These are phyloP conservation scores for Komagataella mondaviorum DNA, from an alignment of 805 yeast genomes.

Conservation along the genomic window DNA sequence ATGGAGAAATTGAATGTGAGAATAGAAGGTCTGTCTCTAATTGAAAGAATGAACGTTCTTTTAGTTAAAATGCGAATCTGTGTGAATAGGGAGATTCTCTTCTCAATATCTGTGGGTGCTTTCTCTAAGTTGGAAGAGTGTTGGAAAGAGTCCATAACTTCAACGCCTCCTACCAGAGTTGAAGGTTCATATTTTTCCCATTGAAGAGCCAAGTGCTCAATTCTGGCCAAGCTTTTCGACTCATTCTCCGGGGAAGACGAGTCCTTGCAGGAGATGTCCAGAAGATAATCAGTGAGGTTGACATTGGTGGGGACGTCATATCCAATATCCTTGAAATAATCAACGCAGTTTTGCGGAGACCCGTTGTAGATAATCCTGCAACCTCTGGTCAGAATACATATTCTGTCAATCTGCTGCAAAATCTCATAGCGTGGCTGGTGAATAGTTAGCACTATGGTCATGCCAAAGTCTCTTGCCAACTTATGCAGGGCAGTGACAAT, in stretches of 20 bases:
- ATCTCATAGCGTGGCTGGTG: constrained; percentile 73
- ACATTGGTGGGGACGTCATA: constrained; percentile 2
- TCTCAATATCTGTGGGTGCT: neutral
- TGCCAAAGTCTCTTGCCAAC: constrained; percentile 36
- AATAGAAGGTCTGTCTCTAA: constrained; percentile 20
- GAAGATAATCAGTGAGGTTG: constrained; percentile 19
- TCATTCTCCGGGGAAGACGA: constrained; percentile 16
- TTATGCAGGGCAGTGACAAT: constrained; percentile 41
- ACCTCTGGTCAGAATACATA: constrained; percentile 52
- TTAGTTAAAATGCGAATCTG: constrained; percentile 16
- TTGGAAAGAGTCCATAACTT: neutral
- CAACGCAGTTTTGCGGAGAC: constrained; percentile 2
- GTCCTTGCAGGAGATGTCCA: constrained; percentile 24
- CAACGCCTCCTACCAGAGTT: constrained; percentile 1
- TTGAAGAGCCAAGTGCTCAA: constrained; percentile 12
- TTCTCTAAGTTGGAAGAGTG: constrained; percentile 12
- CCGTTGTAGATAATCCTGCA: constrained; percentile 18
- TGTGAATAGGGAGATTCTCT: neutral
- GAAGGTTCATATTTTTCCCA: constrained; percentile 13
- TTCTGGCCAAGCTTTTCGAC: constrained; percentile 11
- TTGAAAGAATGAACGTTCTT: constrained; percentile 19
- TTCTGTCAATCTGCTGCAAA: constrained; percentile 40
- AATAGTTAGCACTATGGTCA: constrained; percentile 53
- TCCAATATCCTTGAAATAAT: constrained; percentile 5
- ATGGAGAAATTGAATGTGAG: constrained; percentile 17